phyloP scores from a whole-genome alignment of 1,284 basidiomycete genomes.

The Mrakiaceae sp. region DNA sequence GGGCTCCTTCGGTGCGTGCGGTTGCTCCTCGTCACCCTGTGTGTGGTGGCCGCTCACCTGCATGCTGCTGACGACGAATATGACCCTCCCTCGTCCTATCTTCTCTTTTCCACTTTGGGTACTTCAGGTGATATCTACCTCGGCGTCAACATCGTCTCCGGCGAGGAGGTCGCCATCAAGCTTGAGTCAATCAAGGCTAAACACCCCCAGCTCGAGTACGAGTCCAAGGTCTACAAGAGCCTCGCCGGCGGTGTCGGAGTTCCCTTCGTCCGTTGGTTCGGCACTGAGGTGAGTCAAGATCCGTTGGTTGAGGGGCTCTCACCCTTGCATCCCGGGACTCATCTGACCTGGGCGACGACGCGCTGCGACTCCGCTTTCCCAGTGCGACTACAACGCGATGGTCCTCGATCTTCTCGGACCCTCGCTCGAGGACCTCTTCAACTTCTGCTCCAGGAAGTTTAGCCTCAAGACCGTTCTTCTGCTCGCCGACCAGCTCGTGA shows the following conservation, averaged over 20 bases:
- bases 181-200: slow-evolving; percentile 99
- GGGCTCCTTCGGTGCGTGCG: slow-evolving; percentile 83
- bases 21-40: background rate
- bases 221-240: slow-evolving; percentile 94
- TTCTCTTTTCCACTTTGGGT: background rate
- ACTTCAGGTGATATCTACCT: slow-evolving; percentile 89
- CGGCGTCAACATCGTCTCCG: slow-evolving; percentile 99
- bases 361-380: background rate
- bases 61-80: too few species aligned
- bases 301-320: background rate
- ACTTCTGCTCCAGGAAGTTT: slow-evolving; percentile 99
- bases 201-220: slow-evolving; percentile 99
- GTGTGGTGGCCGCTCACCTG: background rate
- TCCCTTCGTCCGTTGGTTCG: slow-evolving; percentile 97
- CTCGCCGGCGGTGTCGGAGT: slow-evolving; percentile 96
- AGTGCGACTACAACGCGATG: slow-evolving; percentile 98
- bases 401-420: slow-evolving; percentile 95
- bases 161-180: slow-evolving; percentile 99
- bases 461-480: slow-evolving; percentile 93
- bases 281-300: slow-evolving; percentile 51
- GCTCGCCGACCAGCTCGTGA: slow-evolving; percentile 89
- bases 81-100: background rate
- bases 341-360: too few species aligned
- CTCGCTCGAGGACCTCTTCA: slow-evolving; percentile 97
- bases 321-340: too few species aligned